A percentile compares a stretch with the other conserved stretches of the same genome.
Evolutionary conservation across 208 protist genomes (phyloP).

Genomic region (Trypanosoma caninum): DNA sequence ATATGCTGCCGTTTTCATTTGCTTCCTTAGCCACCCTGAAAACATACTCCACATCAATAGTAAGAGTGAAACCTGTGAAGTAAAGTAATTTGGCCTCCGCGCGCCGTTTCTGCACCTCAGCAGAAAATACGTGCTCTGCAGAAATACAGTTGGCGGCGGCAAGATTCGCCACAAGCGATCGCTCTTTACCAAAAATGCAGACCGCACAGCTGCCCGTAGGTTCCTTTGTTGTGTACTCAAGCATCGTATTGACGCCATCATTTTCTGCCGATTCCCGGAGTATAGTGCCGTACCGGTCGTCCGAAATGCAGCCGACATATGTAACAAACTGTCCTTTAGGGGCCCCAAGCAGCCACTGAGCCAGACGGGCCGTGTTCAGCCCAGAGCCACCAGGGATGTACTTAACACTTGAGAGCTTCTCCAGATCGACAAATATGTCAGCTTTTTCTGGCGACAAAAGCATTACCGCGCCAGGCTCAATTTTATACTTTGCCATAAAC

Average conservation of each 20-base stretch:
- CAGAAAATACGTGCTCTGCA: conserved; percentile 78
- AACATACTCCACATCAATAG: conserved; percentile 90
- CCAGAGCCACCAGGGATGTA: conserved; percentile 98
- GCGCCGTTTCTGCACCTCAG: conserved; percentile 49
- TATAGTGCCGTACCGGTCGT: conserved; percentile 93
- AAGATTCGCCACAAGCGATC: conserved; percentile 96
- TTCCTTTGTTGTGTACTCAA: conserved; percentile 83
- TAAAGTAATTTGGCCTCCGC: conserved; percentile 83
- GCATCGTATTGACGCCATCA: conserved; percentile 87
- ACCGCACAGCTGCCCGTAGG: conserved; percentile 97
- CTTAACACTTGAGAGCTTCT: conserved; percentile 67
- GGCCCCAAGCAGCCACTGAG: conserved; percentile 88
- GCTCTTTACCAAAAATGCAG: conserved; percentile 92
- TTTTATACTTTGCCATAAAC: conserved; percentile 92
- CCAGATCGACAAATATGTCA: conserved; percentile 90
- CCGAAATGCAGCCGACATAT: conserved; percentile 94
- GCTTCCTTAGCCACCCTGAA: conserved; percentile 90
- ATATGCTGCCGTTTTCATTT: conserved; percentile 75
- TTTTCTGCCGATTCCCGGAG: conserved; percentile 77
- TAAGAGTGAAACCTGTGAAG: conserved; percentile 96
- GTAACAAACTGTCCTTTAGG: conserved; percentile 44
- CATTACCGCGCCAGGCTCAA: conserved; percentile 66
- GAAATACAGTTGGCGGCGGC: conserved; percentile 96
- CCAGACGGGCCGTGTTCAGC: conserved; percentile 96
- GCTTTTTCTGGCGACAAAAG: conserved; percentile 94